Conservation (phyloP, 208 protist species). For the Crithidia thermophila region DNA sequence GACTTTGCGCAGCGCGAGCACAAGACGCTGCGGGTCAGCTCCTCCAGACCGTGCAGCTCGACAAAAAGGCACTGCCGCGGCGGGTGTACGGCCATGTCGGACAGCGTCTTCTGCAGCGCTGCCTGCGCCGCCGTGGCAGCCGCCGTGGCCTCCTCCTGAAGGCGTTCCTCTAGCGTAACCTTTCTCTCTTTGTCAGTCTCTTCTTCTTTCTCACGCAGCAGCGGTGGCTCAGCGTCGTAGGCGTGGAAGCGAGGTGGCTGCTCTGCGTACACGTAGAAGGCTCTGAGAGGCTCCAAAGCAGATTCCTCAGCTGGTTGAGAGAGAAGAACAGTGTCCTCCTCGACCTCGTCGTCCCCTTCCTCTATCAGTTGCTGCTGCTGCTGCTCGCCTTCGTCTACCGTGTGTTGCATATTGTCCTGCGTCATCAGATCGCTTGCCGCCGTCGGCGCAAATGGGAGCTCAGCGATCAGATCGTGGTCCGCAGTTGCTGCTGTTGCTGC, state of each 20-base stretch:
- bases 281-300: not conserved
- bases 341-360: too few species aligned
- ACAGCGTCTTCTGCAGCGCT: slow-evolving; percentile 1
- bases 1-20: not conserved
- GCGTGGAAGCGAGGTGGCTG: slow-evolving; percentile 3
- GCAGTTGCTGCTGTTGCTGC: too few species aligned
- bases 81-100: slow-evolving; percentile 15
- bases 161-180: not conserved
- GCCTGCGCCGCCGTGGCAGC: slow-evolving; percentile 10
- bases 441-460: too few species aligned
- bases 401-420: too few species aligned
- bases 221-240: slow-evolving; percentile 28
- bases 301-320: too few species aligned
- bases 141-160: slow-evolving; percentile 7
- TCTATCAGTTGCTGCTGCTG: too few species aligned
- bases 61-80: slow-evolving; percentile 32
- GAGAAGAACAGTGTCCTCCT: too few species aligned
- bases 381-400: too few species aligned
- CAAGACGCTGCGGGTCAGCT: slow-evolving; percentile 10
- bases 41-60: slow-evolving; percentile 16
- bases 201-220: not conserved
- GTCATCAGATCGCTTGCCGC: too few species aligned
- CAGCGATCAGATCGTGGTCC: too few species aligned
- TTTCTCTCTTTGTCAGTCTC: not conserved
- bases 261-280: slow-evolving; percentile 12